Evolutionary conservation across 768 basidiomycete genomes (phyloP).

Genomic region (Cystobasidium tubakii): DNA sequence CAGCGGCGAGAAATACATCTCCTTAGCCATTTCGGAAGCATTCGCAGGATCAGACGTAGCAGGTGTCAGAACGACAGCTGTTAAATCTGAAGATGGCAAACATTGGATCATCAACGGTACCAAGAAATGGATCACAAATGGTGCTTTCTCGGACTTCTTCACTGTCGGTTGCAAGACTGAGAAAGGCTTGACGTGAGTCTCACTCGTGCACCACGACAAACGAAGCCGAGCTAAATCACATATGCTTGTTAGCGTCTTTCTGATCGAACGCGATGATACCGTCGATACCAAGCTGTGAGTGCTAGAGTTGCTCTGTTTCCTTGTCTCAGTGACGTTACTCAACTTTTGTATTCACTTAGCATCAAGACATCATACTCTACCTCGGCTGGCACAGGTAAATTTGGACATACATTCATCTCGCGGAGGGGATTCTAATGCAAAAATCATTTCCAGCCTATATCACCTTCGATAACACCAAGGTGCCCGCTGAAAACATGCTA

Average conservation of each 20-base stretch:
- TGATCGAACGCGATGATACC: conserved; percentile 70
- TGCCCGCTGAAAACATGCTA: conserved; percentile 80
- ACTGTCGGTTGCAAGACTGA: conserved; percentile 58
- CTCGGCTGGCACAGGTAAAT: conserved; percentile 56
- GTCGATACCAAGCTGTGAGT: conserved; percentile 65
- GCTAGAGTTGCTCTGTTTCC: neutral
- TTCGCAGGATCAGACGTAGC: conserved; percentile 41
- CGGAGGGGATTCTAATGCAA: conserved; percentile 89
- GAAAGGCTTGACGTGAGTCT: conserved; percentile 62
- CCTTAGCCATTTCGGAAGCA: conserved; percentile 71
- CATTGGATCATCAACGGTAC: conserved; percentile 82
- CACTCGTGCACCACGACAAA: too few species aligned
- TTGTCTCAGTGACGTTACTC: neutral
- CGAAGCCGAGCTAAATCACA: too few species aligned
- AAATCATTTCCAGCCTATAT: conserved; percentile 57
- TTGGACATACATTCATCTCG: conserved; percentile 41
- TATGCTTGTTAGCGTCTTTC: conserved; percentile 55
- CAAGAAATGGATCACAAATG: conserved; percentile 52
- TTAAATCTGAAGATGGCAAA: conserved; percentile 63
- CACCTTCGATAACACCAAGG: conserved; percentile 74
- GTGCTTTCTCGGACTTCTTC: conserved; percentile 69
- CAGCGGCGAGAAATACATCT: conserved; percentile 63
- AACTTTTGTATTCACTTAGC: neutral
- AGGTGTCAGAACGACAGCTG: conserved; percentile 41
- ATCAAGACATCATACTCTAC: conserved; percentile 84